Conservation (phyloP, 208 protist genomes). For the Strigomonas oncopelti region DNA sequence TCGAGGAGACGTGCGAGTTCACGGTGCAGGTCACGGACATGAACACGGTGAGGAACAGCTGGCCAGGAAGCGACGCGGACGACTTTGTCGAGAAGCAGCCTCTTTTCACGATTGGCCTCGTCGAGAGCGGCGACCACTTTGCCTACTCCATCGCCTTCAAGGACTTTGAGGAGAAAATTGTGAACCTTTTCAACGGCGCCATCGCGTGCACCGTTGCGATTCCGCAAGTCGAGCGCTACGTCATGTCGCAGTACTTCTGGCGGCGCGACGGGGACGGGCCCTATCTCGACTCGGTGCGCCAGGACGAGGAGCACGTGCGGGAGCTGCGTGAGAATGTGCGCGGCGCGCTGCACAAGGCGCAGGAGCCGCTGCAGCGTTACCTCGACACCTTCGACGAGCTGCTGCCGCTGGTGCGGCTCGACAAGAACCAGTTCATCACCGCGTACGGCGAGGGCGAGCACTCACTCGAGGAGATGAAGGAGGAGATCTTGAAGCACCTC, state of each 20-base stretch:
- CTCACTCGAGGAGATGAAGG: conserved; percentile 88
- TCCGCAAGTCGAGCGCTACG: conserved; percentile 91
- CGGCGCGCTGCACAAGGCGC: conserved; percentile 46
- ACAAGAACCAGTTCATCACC: conserved; percentile 84
- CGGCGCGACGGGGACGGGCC: conserved; percentile 86
- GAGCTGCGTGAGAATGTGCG: conserved; percentile 70
- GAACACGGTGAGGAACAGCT: conserved; percentile 85
- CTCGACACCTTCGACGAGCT: conserved; percentile 88
- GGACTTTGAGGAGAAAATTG: conserved; percentile 82
- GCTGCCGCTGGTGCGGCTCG: conserved; percentile 81
- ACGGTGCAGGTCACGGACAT: conserved; percentile 85
- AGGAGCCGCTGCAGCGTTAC: conserved; percentile 86
- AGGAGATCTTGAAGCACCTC: conserved; percentile 88
- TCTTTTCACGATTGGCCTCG: conserved; percentile 88
- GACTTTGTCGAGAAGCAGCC: conserved; percentile 92
- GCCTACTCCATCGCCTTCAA: conserved; percentile 84
- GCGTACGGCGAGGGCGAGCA: conserved; percentile 80
- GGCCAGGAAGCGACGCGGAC: conserved; percentile 89
- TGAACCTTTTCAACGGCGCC: conserved; percentile 86
- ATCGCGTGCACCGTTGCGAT: conserved; percentile 87
- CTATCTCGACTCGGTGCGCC: conserved; percentile 84
- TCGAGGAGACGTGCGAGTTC: conserved; percentile 90
- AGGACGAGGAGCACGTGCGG: conserved; percentile 81
- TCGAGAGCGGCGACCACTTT: conserved; percentile 78
- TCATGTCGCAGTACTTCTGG: conserved; percentile 94